Conservation (phyloP, 1,139 yeast genomes). For the Yamadazyma oceani region DNA sequence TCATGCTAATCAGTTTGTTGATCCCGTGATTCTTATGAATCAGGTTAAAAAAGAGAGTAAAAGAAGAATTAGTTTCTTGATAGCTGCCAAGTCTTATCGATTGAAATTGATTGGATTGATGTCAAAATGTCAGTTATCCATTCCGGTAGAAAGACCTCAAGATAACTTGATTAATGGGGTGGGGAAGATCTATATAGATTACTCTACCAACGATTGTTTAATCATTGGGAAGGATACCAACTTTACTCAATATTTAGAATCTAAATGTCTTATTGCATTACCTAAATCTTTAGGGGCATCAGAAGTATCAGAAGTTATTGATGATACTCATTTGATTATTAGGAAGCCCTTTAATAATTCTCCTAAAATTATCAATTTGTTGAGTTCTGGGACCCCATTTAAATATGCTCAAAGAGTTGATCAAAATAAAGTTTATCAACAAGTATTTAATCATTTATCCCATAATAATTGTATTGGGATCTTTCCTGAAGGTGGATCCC, state of each 20-base stretch:
- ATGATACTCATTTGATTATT: conserved; percentile 73
- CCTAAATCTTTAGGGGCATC: conserved; percentile 80
- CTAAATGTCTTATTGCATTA: conserved; percentile 71
- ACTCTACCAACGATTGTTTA: conserved; percentile 43
- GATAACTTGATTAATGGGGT: conserved; percentile 66
- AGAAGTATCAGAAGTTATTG: conserved; percentile 65
- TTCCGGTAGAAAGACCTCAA: conserved; percentile 91
- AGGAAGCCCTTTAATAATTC: conserved; percentile 69
- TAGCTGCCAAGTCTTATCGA: conserved; percentile 80
- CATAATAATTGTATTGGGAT: conserved; percentile 87
- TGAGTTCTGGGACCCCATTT: conserved; percentile 56
- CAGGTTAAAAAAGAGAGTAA: conserved; percentile 72
- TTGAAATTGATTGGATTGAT: conserved; percentile 70
- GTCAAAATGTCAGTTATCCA: conserved; percentile 74
- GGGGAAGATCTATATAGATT: conserved; percentile 58
- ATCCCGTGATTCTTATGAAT: conserved; percentile 81
- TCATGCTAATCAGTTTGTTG: conserved; percentile 95
- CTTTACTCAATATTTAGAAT: conserved; percentile 65
- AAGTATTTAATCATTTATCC: conserved; percentile 79
- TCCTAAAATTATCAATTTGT: conserved; percentile 41
- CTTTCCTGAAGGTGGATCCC: conserved; percentile 83
- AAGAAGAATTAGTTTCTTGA: conserved; percentile 69
- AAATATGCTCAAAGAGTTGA: conserved; percentile 82
- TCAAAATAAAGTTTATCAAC: conserved; percentile 77
- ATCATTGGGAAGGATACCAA: conserved; percentile 67